A percentile compares a stretch with the other conserved stretches of the same genome.
Evolutionary conservation across 352 stramenopile species (phyloP).

Genomic region (Phytophthora idaei): DNA sequence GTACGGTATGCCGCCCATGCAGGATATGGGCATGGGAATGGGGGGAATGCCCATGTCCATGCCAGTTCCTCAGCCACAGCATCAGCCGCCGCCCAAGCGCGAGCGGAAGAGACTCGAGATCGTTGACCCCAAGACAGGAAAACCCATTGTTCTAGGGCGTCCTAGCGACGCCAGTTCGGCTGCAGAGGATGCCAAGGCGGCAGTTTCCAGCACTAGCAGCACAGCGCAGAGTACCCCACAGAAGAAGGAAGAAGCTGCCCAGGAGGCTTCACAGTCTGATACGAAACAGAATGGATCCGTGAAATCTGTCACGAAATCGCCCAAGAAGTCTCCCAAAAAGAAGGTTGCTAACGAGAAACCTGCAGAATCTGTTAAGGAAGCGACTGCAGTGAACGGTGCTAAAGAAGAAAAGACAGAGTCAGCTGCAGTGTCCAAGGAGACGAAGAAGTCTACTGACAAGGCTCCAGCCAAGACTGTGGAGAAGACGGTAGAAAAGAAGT

Average conservation of each 20-base stretch:
- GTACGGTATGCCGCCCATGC: slow-evolving; percentile 49
- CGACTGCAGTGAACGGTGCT: slow-evolving; percentile 16
- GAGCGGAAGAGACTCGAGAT: slow-evolving; percentile 58
- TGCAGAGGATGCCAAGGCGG: slow-evolving; percentile 26
- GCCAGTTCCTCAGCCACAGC: slow-evolving; percentile 36
- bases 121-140: slow-evolving; percentile 57
- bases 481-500: slow-evolving; percentile 29
- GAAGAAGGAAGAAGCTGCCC: slow-evolving; percentile 30
- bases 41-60: slow-evolving; percentile 44
- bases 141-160: slow-evolving; percentile 42
- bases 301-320: slow-evolving; percentile 27
- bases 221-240: slow-evolving; percentile 41
- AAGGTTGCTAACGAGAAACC: slow-evolving; percentile 19
- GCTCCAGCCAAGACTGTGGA: slow-evolving; percentile 8
- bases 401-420: slow-evolving; percentile 7
- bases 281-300: slow-evolving; percentile 30
- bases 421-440: slow-evolving; percentile 5
- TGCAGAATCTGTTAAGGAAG: slow-evolving; percentile 7
- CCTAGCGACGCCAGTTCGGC: slow-evolving; percentile 17
- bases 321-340: slow-evolving; percentile 27
- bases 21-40: slow-evolving; percentile 54
- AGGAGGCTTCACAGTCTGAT: slow-evolving; percentile 18
- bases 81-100: slow-evolving; percentile 49
- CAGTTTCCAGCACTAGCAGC: slow-evolving; percentile 23
- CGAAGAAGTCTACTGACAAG: slow-evolving; percentile 6